Evolutionary conservation across 148 eudicot genomes (phyloP), one percentile per base, ranked within the genome.

Genomic region (Chenopodium berlandieri): DNA sequence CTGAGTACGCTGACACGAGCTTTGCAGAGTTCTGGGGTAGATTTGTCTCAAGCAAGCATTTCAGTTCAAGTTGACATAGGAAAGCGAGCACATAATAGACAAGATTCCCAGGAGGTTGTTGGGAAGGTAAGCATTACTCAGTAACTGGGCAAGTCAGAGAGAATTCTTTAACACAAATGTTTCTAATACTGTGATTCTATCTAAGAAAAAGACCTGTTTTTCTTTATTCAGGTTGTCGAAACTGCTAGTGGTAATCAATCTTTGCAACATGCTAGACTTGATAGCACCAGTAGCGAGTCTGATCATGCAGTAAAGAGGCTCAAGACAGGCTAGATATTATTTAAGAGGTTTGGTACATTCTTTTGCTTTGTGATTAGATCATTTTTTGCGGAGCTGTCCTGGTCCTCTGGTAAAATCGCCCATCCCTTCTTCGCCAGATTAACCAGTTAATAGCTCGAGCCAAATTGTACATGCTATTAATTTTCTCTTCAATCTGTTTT

Each of bases 41-140:
- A 96, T 85, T 77, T 96, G 77, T 92, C 99, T 63, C 92, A 92
- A 64, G 97, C 99, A 74, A 94, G 82, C 87, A 90, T 96, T 80
- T 90, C 99, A 47, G 97, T 94, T 77, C 92, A 96, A 87, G 89
- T 96, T 58, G 97, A 96, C 87, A 83, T 94, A 82, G 99, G 94
- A 67, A 96, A 96, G 82, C 85, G 90, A 78, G 89, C 93, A 77
- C 90, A 90, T 75, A 76, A 79, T 44, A 44, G 84, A 73, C 79
- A 82, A 74, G 79, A 81, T 56, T 73, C 89, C 54, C 83, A 83
- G 32, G 67, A 88, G 31, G 84, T 87, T 27, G 64, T 63, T 71
- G 63, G 78, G 32, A 91, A 91, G 94, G 97, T 93, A 89, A n/a
- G 69, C 56, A 63, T 19, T 62, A 25, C 27, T 32, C 34, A 25